A percentile compares a stretch with the other conserved stretches of the same genome.
These are phyloP conservation scores for Solanum aculeatissimum DNA, from an alignment of 305 asterid species.

Conservation along the genomic window DNA sequence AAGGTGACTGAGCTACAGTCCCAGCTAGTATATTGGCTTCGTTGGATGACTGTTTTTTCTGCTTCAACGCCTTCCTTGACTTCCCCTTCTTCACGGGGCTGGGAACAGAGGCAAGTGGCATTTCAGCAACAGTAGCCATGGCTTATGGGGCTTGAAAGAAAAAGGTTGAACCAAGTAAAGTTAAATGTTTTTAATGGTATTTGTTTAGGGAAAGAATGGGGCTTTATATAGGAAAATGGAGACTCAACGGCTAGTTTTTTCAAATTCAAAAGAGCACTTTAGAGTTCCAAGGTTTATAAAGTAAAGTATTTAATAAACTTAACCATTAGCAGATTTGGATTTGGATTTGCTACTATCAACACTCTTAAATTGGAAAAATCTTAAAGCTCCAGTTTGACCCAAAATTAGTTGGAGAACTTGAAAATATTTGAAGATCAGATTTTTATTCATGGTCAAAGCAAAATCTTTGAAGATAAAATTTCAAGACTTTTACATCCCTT, in stretches of 20 bases:
- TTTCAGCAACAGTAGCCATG: constrained; percentile 23
- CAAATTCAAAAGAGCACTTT: constrained; percentile 8
- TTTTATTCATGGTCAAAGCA: background rate
- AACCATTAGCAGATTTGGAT: background rate
- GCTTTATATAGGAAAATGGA: background rate
- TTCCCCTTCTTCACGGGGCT: constrained; percentile 38
- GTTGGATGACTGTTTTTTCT: constrained; percentile 26
- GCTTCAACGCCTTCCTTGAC: constrained; percentile 46
- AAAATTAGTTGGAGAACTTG: background rate
- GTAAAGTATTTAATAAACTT: background rate
- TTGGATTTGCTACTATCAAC: background rate
- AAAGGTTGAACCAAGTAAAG: background rate
- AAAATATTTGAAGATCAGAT: background rate
- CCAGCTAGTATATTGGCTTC: constrained; percentile 66
- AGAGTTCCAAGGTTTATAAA: background rate
- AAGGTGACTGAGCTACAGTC: constrained; percentile 19
- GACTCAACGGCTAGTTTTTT: constrained; percentile 20
- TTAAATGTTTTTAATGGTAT: background rate
- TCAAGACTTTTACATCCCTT: background rate
- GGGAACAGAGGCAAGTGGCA: constrained; percentile 17
- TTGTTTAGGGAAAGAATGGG: background rate
- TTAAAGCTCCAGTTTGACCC: background rate
- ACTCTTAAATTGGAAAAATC: background rate
- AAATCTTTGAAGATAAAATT: background rate
- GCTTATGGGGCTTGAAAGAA: background rate